Evolutionary conservation across 352 stramenopile species (phyloP).

Genomic region (Phytophthora sp.): DNA sequence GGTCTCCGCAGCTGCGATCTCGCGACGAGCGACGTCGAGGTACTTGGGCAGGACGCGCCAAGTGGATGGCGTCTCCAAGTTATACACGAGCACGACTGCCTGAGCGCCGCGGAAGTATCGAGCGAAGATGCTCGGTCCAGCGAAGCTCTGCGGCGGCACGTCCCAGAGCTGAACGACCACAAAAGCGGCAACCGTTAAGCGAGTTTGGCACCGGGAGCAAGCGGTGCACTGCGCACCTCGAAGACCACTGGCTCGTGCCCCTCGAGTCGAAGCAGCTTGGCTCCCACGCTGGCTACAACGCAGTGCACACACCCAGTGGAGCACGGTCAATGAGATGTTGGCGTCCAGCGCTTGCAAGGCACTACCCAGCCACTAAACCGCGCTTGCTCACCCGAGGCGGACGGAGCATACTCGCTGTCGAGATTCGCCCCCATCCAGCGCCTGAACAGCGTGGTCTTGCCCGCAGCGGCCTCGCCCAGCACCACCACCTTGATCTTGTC

Average conservation of each 20-base stretch:
- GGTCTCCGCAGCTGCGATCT: conserved; percentile 8
- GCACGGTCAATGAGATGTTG: background rate
- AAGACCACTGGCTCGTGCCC: conserved; percentile 37
- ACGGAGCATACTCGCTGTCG: conserved; percentile 28
- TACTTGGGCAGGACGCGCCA: conserved; percentile 42
- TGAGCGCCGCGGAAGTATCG: conserved; percentile 44
- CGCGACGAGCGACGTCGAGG: conserved; percentile 10
- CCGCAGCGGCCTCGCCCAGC: conserved; percentile 42
- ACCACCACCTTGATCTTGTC: conserved; percentile 60
- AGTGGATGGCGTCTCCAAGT: conserved; percentile 22
- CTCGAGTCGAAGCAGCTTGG: conserved; percentile 61
- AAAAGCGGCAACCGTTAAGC: background rate
- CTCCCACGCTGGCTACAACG: conserved; percentile 46
- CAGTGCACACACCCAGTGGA: background rate
- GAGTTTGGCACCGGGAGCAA: background rate
- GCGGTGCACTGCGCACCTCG: conserved; percentile 38
- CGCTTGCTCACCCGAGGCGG: conserved; percentile 43
- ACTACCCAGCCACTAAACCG: background rate
- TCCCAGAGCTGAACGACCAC: conserved; percentile 57
- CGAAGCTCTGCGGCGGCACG: conserved; percentile 56
- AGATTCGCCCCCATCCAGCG: conserved; percentile 44
- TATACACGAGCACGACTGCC: conserved; percentile 56
- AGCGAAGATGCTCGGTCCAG: conserved; percentile 47
- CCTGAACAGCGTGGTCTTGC: conserved; percentile 64
- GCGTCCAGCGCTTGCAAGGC: background rate